Percentiles rank a stretch among this genome's conserved stretches.
Evolutionary conservation across 73 alveolate genomes (phyloP).

Genomic region (Tetrahymena borealis): DNA sequence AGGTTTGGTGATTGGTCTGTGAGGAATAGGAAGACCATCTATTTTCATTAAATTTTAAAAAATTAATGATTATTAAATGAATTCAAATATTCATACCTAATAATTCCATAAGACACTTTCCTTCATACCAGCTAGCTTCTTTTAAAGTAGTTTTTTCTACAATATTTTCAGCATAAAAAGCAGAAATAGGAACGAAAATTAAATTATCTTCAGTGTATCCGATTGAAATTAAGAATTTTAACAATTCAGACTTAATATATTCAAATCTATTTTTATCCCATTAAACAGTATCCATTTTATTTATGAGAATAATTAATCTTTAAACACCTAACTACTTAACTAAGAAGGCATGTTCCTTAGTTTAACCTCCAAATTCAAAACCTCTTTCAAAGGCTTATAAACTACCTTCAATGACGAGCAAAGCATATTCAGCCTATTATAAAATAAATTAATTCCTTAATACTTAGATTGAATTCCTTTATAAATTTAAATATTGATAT

Average conservation of each 20-base stretch:
- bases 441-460: not conserved
- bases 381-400: slow-evolving; percentile 24
- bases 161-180: slow-evolving; percentile 22
- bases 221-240: not conserved
- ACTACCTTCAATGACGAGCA: slow-evolving; percentile 6
- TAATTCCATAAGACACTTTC: not conserved
- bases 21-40: not conserved
- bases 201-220: not conserved
- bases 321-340: slow-evolving; percentile 9
- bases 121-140: slow-evolving; percentile 12
- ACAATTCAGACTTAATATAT: not conserved
- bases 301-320: not conserved
- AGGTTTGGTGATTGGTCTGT: not conserved
- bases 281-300: slow-evolving; percentile 23
- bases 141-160: not conserved
- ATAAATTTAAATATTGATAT: not conserved
- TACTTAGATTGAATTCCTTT: not conserved
- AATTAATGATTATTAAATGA: not conserved
- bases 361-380: slow-evolving; percentile 1
- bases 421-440: slow-evolving; percentile 22
- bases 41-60: not conserved
- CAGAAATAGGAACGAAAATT: slow-evolving; percentile 26
- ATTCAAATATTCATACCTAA: not conserved
- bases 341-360: slow-evolving; percentile 10
- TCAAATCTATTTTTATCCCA: slow-evolving; percentile 17